These are phyloP conservation scores for Trametes elegans DNA, from an alignment of 768 basidiomycete genomes.

Conservation along the genomic window DNA sequence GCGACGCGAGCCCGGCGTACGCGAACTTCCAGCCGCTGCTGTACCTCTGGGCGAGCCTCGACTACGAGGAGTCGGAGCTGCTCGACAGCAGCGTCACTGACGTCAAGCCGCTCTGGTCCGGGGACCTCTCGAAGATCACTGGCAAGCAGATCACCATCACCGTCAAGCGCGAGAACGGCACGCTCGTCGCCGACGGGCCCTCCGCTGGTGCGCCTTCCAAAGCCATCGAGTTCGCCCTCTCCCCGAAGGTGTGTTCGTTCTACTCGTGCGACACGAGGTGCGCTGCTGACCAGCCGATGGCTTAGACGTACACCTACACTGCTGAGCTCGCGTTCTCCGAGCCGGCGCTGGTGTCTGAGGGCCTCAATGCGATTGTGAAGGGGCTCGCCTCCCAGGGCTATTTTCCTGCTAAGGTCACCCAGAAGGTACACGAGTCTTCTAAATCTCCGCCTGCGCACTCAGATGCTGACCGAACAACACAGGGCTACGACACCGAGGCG, in stretches of 20 bases:
- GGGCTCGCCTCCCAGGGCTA: not conserved
- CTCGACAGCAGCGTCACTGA: not conserved
- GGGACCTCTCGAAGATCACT: not conserved
- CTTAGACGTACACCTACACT: not conserved
- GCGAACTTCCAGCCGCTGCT: not conserved
- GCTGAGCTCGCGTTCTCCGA: not conserved
- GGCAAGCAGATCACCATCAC: not conserved
- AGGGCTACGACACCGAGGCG: not conserved
- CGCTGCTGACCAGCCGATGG: not conserved
- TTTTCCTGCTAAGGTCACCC: not conserved
- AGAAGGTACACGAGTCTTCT: not conserved
- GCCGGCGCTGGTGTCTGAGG: not conserved
- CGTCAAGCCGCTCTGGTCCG: not conserved
- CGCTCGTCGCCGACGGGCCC: not conserved
- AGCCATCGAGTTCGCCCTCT: too few species aligned
- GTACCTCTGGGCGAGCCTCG: not conserved
- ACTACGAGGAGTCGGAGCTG: not conserved
- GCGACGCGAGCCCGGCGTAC: not conserved
- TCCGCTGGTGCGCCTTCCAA: not conserved
- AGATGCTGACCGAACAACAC: not conserved
- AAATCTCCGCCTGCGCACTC: too few species aligned
- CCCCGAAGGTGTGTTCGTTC: not conserved
- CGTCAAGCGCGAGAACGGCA: not conserved
- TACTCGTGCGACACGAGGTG: not conserved
- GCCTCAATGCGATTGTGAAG: not conserved